Base-by-base conservation (phyloP, 1,284 basidiomycete species). In the Trichosporon sp. region DNA sequence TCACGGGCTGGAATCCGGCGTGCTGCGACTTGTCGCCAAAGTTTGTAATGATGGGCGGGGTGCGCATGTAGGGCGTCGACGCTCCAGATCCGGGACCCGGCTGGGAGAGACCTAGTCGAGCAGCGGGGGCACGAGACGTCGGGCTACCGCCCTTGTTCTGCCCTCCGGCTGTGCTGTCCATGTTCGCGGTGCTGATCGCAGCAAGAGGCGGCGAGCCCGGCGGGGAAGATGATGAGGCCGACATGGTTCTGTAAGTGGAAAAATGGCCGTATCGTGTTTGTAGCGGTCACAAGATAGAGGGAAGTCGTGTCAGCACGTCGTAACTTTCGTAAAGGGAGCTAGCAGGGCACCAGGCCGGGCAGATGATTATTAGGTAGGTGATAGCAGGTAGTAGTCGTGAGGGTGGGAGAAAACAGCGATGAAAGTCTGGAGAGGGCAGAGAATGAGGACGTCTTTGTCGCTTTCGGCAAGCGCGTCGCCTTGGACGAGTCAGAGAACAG, bases 21-120 rank as follows among this genome's bases (percentile, higher is more conserved):
- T 36, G 34, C 31, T 49, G 21, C 37, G 54, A 58, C 37, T 36
- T 34, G 19, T 21, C 33, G 31, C n/a, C 31, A 19, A 58, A 58
- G 33, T 27, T 36, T 19, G 56, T 54, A 7, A 54, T 31, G 25
- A 64, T 36, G 63, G 52, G 36, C 66, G 61, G 58, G 58, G 66
- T 44, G 60, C 65, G 5, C 37, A 57, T 13, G 59, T 23, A n/a
- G 1, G 56, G 33, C 19, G 56, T 34, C 32, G 56, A 57, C 56
- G 56, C 23, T 14, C 56, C 49, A 16, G 49, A 54, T 13, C 16
- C 29, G 16, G 49, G 4, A 16, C 25, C 49, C 14, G 49, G 49
- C 27, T 54, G 49, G 27, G 27, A n/a, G 49, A 54, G 49, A 27
- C 25, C 49, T 5, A 54, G 25, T 3, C 49, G 49, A 54, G 49